Conservation (phyloP, 2,329 filamentous ascomycete species). For the Xylariaceae sp. region DNA sequence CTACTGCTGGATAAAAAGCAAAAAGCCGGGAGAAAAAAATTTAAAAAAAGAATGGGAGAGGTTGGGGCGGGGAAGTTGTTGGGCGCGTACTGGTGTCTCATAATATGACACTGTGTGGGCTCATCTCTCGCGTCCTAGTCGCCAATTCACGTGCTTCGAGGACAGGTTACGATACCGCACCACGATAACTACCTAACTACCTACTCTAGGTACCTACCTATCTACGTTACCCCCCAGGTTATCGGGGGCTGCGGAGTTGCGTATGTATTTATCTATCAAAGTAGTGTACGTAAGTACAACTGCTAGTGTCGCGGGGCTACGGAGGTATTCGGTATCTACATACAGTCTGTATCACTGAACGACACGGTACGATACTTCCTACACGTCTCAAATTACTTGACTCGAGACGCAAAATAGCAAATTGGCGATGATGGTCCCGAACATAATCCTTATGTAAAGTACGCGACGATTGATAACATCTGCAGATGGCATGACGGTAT, state of each 20-base stretch:
- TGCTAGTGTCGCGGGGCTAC: too few species aligned
- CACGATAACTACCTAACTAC: too few species aligned
- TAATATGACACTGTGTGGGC: constrained; percentile 21
- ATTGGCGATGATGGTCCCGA: background rate
- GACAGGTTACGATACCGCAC: too few species aligned
- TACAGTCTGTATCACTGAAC: too few species aligned
- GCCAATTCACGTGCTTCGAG: constrained; percentile 27
- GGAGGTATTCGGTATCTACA: too few species aligned
- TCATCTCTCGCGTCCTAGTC: constrained; percentile 23
- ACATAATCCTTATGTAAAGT: background rate
- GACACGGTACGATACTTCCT: background rate
- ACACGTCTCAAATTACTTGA: background rate
- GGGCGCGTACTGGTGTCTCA: constrained; percentile 6
- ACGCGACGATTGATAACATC: background rate
- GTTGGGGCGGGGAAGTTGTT: constrained; percentile 16
- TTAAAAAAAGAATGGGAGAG: constrained; percentile 18
- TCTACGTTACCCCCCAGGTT: too few species aligned
- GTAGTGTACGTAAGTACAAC: too few species aligned
- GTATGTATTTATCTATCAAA: too few species aligned
- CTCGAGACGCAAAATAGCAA: background rate
- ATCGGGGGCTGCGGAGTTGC: too few species aligned
- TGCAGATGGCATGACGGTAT: too few species aligned
- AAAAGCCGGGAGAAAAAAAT: constrained; percentile 13
- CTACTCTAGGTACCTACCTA: background rate
- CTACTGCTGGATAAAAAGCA: background rate